Evolutionary conservation across 768 basidiomycete species (phyloP).

Genomic region (Russula earlei): DNA sequence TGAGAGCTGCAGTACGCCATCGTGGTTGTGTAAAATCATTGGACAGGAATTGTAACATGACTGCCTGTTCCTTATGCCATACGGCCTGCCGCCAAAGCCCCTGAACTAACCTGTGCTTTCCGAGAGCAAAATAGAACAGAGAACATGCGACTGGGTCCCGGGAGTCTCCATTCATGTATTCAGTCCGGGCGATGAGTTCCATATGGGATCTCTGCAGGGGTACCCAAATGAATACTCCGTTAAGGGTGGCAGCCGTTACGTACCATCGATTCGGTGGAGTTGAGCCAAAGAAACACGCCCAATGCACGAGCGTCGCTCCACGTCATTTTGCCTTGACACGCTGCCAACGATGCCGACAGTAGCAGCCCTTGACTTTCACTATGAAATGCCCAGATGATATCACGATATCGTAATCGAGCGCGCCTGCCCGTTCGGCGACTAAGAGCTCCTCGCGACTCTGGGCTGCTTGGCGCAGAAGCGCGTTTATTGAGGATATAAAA

Average conservation of each 20-base stretch:
- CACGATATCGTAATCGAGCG: constrained; percentile 80
- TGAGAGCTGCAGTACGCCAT: constrained; percentile 89
- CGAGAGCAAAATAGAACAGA: constrained; percentile 89
- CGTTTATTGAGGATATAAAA: constrained; percentile 80
- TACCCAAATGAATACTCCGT: not conserved
- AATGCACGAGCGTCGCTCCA: constrained; percentile 85
- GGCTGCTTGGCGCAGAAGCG: constrained; percentile 40
- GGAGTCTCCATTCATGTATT: constrained; percentile 80
- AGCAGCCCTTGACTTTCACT: constrained; percentile 89
- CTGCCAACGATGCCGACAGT: constrained; percentile 54
- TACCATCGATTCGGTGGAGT: constrained; percentile 70
- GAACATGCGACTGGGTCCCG: constrained; percentile 87
- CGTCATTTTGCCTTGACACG: constrained; percentile 77
- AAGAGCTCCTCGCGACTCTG: constrained; percentile 33
- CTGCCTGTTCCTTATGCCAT: constrained; percentile 82
- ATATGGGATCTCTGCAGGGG: constrained; percentile 58
- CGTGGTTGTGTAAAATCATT: constrained; percentile 80
- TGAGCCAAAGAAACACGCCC: constrained; percentile 85
- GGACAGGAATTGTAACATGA: constrained; percentile 86
- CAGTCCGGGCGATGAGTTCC: constrained; percentile 83
- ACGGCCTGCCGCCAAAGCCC: constrained; percentile 93
- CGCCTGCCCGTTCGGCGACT: constrained; percentile 47
- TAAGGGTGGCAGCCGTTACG: constrained; percentile 21
- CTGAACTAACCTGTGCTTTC: constrained; percentile 85
- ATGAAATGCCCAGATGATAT: constrained; percentile 96